These are phyloP conservation scores for Saccharomycopsis amapae DNA, from an alignment of 805 yeast species.

Conservation along the genomic window DNA sequence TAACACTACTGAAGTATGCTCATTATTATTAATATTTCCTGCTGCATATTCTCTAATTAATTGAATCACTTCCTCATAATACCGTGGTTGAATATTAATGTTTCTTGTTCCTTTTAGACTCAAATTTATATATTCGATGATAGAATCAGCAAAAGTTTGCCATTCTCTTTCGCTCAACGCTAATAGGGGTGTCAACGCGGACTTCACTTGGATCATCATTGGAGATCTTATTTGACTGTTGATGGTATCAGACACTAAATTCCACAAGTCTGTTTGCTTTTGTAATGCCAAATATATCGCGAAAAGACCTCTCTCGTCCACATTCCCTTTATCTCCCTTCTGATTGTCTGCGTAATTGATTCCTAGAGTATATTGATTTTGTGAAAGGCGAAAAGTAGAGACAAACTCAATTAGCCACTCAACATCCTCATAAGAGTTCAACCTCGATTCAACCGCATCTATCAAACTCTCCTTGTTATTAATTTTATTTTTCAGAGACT, in stretches of 20 bases:
- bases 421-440: too few species aligned
- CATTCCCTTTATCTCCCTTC: too few species aligned
- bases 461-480: too few species aligned
- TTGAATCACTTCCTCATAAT: slow-evolving; percentile 35
- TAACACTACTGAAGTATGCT: slow-evolving; percentile 42
- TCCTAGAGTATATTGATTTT: too few species aligned
- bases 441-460: too few species aligned
- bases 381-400: too few species aligned
- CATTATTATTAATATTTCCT: slow-evolving; percentile 47
- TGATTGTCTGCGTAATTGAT: too few species aligned
- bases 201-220: slow-evolving; percentile 5
- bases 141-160: neutral
- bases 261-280: slow-evolving; percentile 16
- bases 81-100: slow-evolving; percentile 23
- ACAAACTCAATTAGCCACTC: too few species aligned
- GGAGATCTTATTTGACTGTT: slow-evolving; percentile 10
- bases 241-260: neutral
- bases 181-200: neutral
- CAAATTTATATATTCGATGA: slow-evolving; percentile 6
- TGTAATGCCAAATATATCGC: slow-evolving; percentile 9
- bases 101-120: neutral
- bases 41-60: slow-evolving; percentile 49
- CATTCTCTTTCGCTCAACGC: neutral
- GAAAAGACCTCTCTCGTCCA: neutral
- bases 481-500: too few species aligned